Percentiles rank a stretch among this genome's conserved stretches.
These are phyloP conservation scores for Fonsecaea multimorphosa DNA, from an alignment of 2,329 filamentous ascomycete species.

Conservation along the genomic window DNA sequence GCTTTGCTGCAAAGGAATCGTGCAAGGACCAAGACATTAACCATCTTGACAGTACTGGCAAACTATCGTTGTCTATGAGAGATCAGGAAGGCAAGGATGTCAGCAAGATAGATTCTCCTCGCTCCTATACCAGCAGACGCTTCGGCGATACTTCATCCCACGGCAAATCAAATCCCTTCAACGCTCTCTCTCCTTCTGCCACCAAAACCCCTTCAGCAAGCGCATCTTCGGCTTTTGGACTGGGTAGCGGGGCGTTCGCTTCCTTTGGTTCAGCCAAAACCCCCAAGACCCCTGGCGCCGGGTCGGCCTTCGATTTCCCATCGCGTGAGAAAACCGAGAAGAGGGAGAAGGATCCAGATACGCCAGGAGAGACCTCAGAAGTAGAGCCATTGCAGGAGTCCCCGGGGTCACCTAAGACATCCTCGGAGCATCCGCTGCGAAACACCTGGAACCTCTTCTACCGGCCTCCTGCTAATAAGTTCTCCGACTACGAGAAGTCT, in stretches of 20 bases:
- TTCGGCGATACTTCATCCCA: constrained; percentile 76
- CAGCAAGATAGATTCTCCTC: constrained; percentile 63
- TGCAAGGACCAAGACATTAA: constrained; percentile 37
- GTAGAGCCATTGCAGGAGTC: constrained; percentile 44
- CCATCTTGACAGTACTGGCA: constrained; percentile 69
- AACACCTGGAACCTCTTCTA: constrained; percentile 98
- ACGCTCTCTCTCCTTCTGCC: constrained; percentile 72
- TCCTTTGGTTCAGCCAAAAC: constrained; percentile 90
- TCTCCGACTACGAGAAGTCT: constrained; percentile 97
- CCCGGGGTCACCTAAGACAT: constrained; percentile 44
- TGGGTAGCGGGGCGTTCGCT: constrained; percentile 94
- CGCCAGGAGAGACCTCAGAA: constrained; percentile 46
- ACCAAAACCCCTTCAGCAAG: constrained; percentile 75
- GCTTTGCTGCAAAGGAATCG: not conserved
- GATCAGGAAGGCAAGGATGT: constrained; percentile 62
- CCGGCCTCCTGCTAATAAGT: constrained; percentile 85
- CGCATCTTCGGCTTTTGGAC: constrained; percentile 86
- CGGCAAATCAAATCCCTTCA: constrained; percentile 78
- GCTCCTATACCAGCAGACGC: constrained; percentile 73
- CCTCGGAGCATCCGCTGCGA: constrained; percentile 68
- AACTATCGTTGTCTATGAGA: constrained; percentile 85
- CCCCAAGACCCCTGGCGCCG: constrained; percentile 73
- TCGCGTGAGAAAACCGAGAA: constrained; percentile 73
- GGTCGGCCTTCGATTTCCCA: constrained; percentile 79
- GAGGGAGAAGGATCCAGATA: constrained; percentile 59